Evolutionary conservation across 2,329 filamentous ascomycete genomes (phyloP), one percentile per base, ranked within the genome.

Genomic region (Nigrospora osmanthi): DNA sequence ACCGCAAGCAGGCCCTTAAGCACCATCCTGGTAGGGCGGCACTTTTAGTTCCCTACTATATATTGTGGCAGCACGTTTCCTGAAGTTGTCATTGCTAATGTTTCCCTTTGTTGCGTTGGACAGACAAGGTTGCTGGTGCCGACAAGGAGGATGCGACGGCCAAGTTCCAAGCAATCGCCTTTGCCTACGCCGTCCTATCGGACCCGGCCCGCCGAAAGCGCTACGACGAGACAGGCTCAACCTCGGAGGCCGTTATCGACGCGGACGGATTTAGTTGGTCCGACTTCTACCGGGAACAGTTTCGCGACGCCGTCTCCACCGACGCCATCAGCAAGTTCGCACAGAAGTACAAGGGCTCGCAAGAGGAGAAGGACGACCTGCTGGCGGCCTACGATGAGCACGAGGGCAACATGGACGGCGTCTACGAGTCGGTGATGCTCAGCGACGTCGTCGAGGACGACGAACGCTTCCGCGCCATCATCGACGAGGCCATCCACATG

Each of bases 131-230:
- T 4, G 54, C 79, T 14, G 72, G 78, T 1, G 74, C 81, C 17
- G 69, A 83, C 43, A 89, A 88, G 58, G 75, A 82, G 23, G 69
- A 76, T 36, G 91, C 93, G 2, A 84, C 95, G 55, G 73, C 75
- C 49, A 84, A 78, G 44, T 98, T 98, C 64, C 93, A 98, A 66
- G 75, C 85, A 54, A 82, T 98, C 54, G 91, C 91, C 19, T 91
- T 96, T 58, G 91, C 93, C 43, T 95, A 97, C 60, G 91, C 89
- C 32, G 80, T 98, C 41, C 85, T 98, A 33, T 95, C 88, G 31
- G 88, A 96, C 55, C 75, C 85, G 17, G 73, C 75, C 16, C 81
- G 93, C 43, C 86, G 93, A 54, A 81, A 82, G 55, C 86, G 88
- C 47, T 98, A 95, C 70, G 91, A 98, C 61, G 74, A 78, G 43